phyloP scores from a whole-genome alignment of 2,329 filamentous ascomycete species.

The Clonostachys sp. region DNA sequence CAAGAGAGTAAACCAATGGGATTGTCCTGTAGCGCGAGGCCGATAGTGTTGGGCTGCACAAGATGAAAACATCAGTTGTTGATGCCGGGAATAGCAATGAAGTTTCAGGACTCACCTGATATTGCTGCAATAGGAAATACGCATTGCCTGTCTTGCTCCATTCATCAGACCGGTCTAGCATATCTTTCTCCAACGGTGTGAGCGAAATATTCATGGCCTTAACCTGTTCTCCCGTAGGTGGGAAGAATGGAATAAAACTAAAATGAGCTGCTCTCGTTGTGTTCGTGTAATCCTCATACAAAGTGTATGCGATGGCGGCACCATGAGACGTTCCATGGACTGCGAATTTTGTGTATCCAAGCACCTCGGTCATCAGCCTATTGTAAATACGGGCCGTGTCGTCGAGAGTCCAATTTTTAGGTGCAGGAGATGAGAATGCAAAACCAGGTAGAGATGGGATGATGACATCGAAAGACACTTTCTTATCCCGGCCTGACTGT shows the following conservation, averaged over 20 bases:
- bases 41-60: constrained; percentile 30
- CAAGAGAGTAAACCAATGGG: constrained; percentile 36
- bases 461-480: constrained; percentile 39
- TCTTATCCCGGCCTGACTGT: neutral
- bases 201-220: neutral
- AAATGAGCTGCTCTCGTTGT: neutral
- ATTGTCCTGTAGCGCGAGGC: constrained; percentile 32
- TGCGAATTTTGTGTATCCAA: constrained; percentile 25
- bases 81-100: neutral
- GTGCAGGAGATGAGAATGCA: constrained; percentile 31
- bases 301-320: constrained; percentile 3
- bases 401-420: constrained; percentile 21
- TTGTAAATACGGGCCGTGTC: constrained; percentile 29
- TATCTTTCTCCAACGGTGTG: neutral
- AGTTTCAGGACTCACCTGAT: constrained; percentile 3
- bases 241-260: neutral
- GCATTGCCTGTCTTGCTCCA: neutral
- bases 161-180: neutral
- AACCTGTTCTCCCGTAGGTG: neutral
- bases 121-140: constrained; percentile 7
- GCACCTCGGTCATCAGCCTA: constrained; percentile 23
- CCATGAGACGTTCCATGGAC: constrained; percentile 11
- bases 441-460: constrained; percentile 37
- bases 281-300: neutral
- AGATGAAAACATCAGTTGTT: neutral